Evolutionary conservation across 2,329 filamentous ascomycete genomes (phyloP), one percentile per base, ranked within the genome.

Genomic region (Didymella segeticola): DNA sequence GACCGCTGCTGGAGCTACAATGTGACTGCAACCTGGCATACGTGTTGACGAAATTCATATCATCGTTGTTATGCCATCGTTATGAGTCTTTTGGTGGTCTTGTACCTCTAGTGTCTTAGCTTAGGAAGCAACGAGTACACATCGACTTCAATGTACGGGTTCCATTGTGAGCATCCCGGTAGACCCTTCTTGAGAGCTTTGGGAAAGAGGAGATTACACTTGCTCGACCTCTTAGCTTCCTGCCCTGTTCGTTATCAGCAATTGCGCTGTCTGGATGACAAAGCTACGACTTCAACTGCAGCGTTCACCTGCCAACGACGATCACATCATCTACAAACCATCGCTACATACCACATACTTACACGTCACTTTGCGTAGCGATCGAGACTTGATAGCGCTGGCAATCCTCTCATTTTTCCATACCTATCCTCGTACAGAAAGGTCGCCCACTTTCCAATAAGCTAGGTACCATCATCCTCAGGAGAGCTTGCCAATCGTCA

Each of bases 1-100:
- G 2, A 68, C 58, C n/a, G 50, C 58, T n/a, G 69, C 70, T 1
- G 72, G 72, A 6, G 70, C 70, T 15, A 75, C 71, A 1, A 73
- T 74, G 71, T 73, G 51, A 57, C 20, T 12, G 19, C 1, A 9
- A 7, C 19, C 15, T 4, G 22, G 4, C 15, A 6, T 11, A n/a
- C n/a, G 2, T n/a, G 5, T 6, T 42, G 26, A 27, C 5, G 2
- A 25, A n/a, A 6, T 11, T 5, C 11, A 26, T 1, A 12, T 15
- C 2, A 15, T 30, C 15, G 23, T 20, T 22, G 33, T 36, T 14
- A 20, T 36, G 17, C 33, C 12, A 20, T 36, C 19, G 19, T 36
- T 36, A 19, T 25, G 22, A 14, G 22, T 15, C 14, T 38, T 15
- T 9, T 12, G 5, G 12, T 38, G 8, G 5, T 42, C 11, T 6